Conservation (phyloP, 345 rosid species). For the Orychophragmus violaceus region DNA sequence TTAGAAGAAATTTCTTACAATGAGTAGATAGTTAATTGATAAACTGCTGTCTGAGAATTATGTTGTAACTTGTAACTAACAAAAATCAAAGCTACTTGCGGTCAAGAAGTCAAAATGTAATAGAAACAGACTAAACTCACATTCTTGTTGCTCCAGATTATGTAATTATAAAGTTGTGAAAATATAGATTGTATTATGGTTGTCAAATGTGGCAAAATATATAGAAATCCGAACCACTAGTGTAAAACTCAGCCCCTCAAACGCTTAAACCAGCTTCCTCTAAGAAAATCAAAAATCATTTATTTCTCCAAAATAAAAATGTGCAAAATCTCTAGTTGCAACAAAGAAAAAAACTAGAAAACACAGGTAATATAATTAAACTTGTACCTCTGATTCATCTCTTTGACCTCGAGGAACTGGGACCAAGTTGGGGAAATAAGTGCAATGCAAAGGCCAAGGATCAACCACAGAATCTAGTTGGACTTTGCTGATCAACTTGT, state of each 20-base stretch:
- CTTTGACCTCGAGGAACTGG: not conserved
- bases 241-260: not conserved
- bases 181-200: too few species aligned
- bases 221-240: too few species aligned
- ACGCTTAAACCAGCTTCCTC: not conserved
- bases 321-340: not conserved
- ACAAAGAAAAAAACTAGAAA: not conserved
- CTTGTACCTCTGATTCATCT: not conserved
- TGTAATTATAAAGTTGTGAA: too few species aligned
- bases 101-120: too few species aligned
- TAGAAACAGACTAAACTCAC: not conserved
- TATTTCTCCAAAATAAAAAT: not conserved
- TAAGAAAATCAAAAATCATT: not conserved
- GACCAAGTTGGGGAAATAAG: not conserved
- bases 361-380: not conserved
- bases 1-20: too few species aligned
- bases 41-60: too few species aligned
- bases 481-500: not conserved
- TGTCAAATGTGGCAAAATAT: too few species aligned
- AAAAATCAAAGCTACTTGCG: too few species aligned
- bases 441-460: not conserved
- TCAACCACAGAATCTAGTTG: not conserved
- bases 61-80: too few species aligned
- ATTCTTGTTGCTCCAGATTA: too few species aligned
- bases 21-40: too few species aligned